Conservation (phyloP, 805 yeast species). For the Candida oleophila region DNA sequence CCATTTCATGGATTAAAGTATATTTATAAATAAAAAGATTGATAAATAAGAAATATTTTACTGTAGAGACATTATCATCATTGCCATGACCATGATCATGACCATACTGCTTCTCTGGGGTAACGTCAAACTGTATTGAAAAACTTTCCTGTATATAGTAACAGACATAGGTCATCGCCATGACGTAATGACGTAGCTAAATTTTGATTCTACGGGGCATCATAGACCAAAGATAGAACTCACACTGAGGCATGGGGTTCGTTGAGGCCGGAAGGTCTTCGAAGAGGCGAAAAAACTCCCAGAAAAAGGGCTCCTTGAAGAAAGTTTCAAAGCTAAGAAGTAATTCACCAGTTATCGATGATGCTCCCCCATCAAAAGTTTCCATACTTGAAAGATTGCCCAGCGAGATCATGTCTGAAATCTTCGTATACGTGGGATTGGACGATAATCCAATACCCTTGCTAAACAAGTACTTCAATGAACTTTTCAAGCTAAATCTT, state of each 20-base stretch:
- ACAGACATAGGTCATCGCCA: too few relatives aligned
- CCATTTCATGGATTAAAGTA: not conserved
- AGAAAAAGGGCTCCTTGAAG: not conserved
- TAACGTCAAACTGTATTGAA: too few relatives aligned
- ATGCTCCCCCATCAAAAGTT: not conserved
- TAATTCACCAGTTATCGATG: not conserved
- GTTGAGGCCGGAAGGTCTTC: slow-evolving; percentile 23
- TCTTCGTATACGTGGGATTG: slow-evolving; percentile 40
- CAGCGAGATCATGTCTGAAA: slow-evolving; percentile 36
- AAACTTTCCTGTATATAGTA: too few relatives aligned
- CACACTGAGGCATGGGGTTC: slow-evolving; percentile 25
- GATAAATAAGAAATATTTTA: slow-evolving; percentile 13
- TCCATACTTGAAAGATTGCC: slow-evolving; percentile 38
- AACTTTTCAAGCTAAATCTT: slow-evolving; percentile 21
- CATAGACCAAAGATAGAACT: too few relatives aligned
- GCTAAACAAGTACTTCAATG: slow-evolving; percentile 27
- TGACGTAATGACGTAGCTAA: too few relatives aligned
- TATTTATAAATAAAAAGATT: too few relatives aligned
- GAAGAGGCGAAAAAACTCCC: slow-evolving; percentile 11
- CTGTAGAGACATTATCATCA: too few relatives aligned
- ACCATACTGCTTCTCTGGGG: too few relatives aligned
- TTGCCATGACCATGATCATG: too few relatives aligned
- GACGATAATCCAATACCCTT: slow-evolving; percentile 33
- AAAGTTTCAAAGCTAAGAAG: not conserved
- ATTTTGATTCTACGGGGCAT: too few relatives aligned